phyloP scores from a whole-genome alignment of 2,329 filamentous ascomycete species.

The Penicillium sp. region DNA sequence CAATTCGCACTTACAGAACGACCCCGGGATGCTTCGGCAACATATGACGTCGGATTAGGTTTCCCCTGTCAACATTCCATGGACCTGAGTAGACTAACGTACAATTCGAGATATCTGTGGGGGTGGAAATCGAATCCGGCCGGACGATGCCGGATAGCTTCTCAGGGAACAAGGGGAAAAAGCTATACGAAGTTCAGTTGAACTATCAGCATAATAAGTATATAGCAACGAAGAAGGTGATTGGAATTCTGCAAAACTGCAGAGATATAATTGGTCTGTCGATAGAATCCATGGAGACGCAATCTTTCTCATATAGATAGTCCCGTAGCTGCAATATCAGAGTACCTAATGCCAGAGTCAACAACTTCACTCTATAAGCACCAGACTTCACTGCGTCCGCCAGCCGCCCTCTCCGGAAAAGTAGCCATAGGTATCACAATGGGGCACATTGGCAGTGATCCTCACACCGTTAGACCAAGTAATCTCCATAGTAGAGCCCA shows the following conservation, averaged over 20 bases:
- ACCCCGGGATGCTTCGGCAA: constrained; percentile 1
- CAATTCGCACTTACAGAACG: background rate
- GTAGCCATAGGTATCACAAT: constrained; percentile 2
- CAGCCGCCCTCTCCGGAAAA: constrained; percentile 6
- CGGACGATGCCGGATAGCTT: background rate
- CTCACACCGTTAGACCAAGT: constrained; percentile 7
- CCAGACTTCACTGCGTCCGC: background rate
- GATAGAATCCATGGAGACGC: background rate
- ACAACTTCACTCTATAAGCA: background rate
- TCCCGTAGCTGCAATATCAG: background rate
- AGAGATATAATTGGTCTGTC: background rate
- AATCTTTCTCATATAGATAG: background rate
- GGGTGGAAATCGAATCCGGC: constrained; percentile 1
- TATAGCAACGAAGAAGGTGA: background rate
- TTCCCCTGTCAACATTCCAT: background rate
- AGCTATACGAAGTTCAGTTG: background rate
- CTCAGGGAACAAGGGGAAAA: background rate
- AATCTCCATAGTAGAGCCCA: constrained; percentile 8
- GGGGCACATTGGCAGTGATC: constrained; percentile 8
- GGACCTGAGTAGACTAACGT: background rate
- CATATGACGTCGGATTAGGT: constrained; percentile 1
- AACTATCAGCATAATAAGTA: background rate
- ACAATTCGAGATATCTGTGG: background rate
- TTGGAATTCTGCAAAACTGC: background rate
- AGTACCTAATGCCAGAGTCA: background rate